phyloP scores from a whole-genome alignment of 2,329 filamentous ascomycete genomes.

The Pestalotiopsis sp. region DNA sequence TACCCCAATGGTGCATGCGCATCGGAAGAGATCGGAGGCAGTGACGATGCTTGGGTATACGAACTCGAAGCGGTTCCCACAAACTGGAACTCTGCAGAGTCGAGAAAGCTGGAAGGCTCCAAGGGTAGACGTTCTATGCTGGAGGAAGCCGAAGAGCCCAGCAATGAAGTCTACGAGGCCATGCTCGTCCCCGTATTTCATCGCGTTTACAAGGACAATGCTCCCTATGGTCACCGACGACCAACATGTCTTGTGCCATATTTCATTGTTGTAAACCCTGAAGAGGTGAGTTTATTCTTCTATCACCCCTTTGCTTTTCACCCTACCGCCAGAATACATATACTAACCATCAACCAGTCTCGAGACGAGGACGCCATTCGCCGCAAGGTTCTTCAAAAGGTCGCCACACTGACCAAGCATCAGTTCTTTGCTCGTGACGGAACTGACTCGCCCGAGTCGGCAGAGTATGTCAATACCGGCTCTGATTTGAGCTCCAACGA shows the following conservation, averaged over 20 bases:
- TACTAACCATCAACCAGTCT: slow-evolving; percentile 34
- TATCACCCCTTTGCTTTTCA: not conserved
- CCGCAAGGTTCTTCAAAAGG: slow-evolving; percentile 76
- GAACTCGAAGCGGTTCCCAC: slow-evolving; percentile 81
- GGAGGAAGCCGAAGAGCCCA: slow-evolving; percentile 44
- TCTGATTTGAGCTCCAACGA: slow-evolving; percentile 69
- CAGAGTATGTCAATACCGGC: slow-evolving; percentile 68
- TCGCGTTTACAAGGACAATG: slow-evolving; percentile 38
- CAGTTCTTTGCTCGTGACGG: slow-evolving; percentile 59
- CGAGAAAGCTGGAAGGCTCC: slow-evolving; percentile 40
- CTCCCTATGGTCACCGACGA: slow-evolving; percentile 32
- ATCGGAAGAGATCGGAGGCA: slow-evolving; percentile 70
- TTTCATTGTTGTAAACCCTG: slow-evolving; percentile 74
- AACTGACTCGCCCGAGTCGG: slow-evolving; percentile 50
- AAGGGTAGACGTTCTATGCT: slow-evolving; percentile 46
- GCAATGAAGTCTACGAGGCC: slow-evolving; percentile 59
- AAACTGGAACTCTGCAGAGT: slow-evolving; percentile 67
- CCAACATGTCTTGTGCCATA: slow-evolving; percentile 46
- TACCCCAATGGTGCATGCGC: slow-evolving; percentile 71
- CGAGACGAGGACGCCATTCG: slow-evolving; percentile 69
- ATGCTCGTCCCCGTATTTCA: slow-evolving; percentile 75
- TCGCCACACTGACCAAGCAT: slow-evolving; percentile 76
- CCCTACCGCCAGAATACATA: not conserved
- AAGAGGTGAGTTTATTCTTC: slow-evolving; percentile 57
- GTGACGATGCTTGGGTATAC: slow-evolving; percentile 68